Conservation (phyloP, 352 stramenopile genomes). For the Phytopythium kandeliae region DNA sequence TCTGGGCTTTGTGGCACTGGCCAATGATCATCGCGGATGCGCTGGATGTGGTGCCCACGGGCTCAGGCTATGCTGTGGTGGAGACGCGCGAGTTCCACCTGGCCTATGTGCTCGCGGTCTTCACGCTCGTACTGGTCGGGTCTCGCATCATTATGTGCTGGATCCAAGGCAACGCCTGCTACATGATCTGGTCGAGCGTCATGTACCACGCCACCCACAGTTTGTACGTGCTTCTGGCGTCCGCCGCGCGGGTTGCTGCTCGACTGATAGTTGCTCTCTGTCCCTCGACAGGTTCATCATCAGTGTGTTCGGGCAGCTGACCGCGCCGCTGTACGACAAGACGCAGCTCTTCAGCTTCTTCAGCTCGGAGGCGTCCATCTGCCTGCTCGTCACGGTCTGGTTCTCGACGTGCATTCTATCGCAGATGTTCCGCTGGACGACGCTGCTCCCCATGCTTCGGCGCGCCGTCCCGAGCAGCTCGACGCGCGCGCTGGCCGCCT, state of each 20-base stretch:
- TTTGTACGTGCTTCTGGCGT: constrained; percentile 65
- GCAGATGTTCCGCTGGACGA: constrained; percentile 82
- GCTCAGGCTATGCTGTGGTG: constrained; percentile 73
- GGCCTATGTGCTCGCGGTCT: constrained; percentile 70
- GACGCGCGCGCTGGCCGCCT: constrained; percentile 36
- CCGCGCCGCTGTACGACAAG: constrained; percentile 79
- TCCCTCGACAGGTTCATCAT: constrained; percentile 62
- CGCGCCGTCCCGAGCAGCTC: constrained; percentile 24
- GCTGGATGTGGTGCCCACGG: constrained; percentile 60
- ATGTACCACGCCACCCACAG: constrained; percentile 85
- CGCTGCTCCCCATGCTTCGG: constrained; percentile 68
- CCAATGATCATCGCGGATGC: constrained; percentile 87
- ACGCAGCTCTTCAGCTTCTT: constrained; percentile 81
- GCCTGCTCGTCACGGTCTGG: constrained; percentile 80
- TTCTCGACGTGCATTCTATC: constrained; percentile 88
- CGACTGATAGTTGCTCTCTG: background rate
- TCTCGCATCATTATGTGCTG: constrained; percentile 89
- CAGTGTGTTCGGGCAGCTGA: constrained; percentile 85
- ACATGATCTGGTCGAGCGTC: constrained; percentile 86
- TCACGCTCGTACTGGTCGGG: constrained; percentile 74
- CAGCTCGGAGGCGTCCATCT: constrained; percentile 78
- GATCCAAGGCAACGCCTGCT: constrained; percentile 86
- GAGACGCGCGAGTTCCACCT: constrained; percentile 76
- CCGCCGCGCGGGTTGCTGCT: no score
- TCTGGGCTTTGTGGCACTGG: constrained; percentile 86